Evolutionary conservation across 768 basidiomycete genomes (phyloP).

Genomic region (Lactifluus subvellereus): DNA sequence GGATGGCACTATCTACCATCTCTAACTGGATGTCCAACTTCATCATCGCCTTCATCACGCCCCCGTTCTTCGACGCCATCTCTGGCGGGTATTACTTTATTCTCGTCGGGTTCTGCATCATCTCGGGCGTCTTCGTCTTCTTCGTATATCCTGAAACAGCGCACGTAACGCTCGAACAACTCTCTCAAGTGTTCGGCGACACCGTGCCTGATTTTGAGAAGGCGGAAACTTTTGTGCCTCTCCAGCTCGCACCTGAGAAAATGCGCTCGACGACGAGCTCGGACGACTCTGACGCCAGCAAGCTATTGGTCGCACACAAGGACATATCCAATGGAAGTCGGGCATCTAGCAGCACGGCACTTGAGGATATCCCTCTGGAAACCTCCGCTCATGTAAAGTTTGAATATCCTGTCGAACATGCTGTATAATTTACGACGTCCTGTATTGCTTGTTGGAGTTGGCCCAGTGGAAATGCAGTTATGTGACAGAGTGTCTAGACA

Average conservation of each 20-base stretch:
- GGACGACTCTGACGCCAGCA: background rate
- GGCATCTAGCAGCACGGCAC: slow-evolving; percentile 6
- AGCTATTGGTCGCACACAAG: background rate
- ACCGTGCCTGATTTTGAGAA: slow-evolving; percentile 1
- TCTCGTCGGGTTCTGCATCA: slow-evolving; percentile 41
- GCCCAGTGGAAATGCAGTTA: background rate
- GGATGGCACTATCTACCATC: slow-evolving; percentile 31
- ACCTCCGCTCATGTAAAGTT: background rate
- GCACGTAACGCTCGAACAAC: slow-evolving; percentile 42
- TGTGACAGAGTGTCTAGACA: background rate
- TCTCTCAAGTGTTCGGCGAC: slow-evolving; percentile 46
- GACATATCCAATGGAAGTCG: background rate
- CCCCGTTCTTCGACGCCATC: slow-evolving; percentile 52
- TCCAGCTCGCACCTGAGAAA: background rate
- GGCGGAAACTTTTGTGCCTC: background rate
- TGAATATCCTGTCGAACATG: background rate
- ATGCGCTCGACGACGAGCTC: background rate
- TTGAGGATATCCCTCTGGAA: background rate
- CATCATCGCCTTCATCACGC: slow-evolving; percentile 44
- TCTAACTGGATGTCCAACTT: slow-evolving; percentile 35
- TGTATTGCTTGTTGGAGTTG: background rate
- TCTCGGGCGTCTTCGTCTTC: slow-evolving; percentile 43
- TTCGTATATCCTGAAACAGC: slow-evolving; percentile 48
- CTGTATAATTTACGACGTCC: background rate
- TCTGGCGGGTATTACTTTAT: slow-evolving; percentile 48